phyloP scores from a whole-genome alignment of 768 basidiomycete genomes.

The Solioccasus polychromus region DNA sequence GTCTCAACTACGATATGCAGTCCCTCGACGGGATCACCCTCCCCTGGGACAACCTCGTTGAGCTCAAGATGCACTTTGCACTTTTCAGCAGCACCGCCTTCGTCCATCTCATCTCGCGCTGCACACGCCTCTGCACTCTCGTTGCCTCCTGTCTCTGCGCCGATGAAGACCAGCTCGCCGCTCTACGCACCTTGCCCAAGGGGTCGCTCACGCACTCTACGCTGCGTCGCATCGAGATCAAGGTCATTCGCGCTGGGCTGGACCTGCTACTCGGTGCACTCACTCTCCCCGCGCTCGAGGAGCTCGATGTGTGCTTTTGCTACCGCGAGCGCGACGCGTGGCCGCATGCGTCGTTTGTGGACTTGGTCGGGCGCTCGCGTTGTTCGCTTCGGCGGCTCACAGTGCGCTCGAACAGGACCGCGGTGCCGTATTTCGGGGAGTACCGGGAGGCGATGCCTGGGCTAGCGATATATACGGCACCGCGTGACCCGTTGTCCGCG shows the following conservation, averaged over 20 bases:
- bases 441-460: constrained; percentile 22
- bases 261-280: constrained; percentile 18
- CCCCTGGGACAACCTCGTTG: constrained; percentile 26
- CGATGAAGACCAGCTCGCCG: constrained; percentile 13
- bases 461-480: constrained; percentile 14
- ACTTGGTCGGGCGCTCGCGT: constrained; percentile 23
- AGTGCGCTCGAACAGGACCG: constrained; percentile 25
- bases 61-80: constrained; percentile 29
- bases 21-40: constrained; percentile 24
- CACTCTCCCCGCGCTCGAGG: constrained; percentile 27
- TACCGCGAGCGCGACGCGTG: constrained; percentile 27
- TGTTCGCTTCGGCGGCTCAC: constrained; percentile 23
- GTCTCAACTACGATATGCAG: constrained; percentile 17
- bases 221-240: constrained; percentile 28
- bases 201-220: constrained; percentile 18
- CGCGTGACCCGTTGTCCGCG: not conserved
- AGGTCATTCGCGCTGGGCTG: constrained; percentile 26
- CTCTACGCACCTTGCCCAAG: constrained; percentile 3
- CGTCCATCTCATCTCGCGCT: constrained; percentile 22
- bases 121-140: constrained; percentile 19
- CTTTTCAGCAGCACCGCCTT: constrained; percentile 22
- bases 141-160: constrained; percentile 24
- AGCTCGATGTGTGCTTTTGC: constrained; percentile 32
- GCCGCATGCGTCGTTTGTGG: constrained; percentile 26
- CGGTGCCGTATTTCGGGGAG: constrained; percentile 18